These are phyloP conservation scores for Nakazawaea anatomiae DNA, from an alignment of 805 yeast genomes.

Conservation along the genomic window DNA sequence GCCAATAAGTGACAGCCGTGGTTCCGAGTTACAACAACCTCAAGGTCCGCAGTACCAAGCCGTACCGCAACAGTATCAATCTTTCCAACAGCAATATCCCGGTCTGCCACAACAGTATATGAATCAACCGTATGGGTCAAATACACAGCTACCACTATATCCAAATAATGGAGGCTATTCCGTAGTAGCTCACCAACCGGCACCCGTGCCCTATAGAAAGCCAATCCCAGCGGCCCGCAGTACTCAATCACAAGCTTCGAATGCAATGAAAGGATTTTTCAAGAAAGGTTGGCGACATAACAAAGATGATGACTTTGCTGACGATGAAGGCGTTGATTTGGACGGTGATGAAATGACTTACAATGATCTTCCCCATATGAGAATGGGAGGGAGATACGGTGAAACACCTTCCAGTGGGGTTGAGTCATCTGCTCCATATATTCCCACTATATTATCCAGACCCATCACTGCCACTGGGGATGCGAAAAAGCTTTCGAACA, in stretches of 20 bases:
- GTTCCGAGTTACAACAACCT: not conserved
- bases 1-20: conserved; percentile 19
- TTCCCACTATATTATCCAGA: conserved; percentile 55
- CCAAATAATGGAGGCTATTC: conserved; percentile 10
- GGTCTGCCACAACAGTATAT: not conserved
- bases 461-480: conserved; percentile 18
- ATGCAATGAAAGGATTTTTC: conserved; percentile 35
- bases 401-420: conserved; percentile 24
- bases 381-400: conserved; percentile 66
- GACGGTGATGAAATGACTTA: conserved; percentile 46
- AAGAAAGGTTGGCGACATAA: conserved; percentile 28
- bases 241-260: conserved; percentile 21
- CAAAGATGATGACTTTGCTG: conserved; percentile 20
- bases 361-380: conserved; percentile 55
- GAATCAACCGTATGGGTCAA: conserved; percentile 1
- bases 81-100: conserved; percentile 12
- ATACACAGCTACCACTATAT: conserved; percentile 14
- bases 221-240: conserved; percentile 16
- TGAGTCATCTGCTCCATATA: conserved; percentile 64
- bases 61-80: conserved; percentile 14
- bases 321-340: conserved; percentile 23
- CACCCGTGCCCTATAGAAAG: conserved; percentile 1
- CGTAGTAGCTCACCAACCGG: conserved; percentile 5
- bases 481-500: conserved; percentile 33
- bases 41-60: conserved; percentile 9